phyloP scores from a whole-genome alignment of 2,329 filamentous ascomycete genomes.

The Trichoderma sp. region DNA sequence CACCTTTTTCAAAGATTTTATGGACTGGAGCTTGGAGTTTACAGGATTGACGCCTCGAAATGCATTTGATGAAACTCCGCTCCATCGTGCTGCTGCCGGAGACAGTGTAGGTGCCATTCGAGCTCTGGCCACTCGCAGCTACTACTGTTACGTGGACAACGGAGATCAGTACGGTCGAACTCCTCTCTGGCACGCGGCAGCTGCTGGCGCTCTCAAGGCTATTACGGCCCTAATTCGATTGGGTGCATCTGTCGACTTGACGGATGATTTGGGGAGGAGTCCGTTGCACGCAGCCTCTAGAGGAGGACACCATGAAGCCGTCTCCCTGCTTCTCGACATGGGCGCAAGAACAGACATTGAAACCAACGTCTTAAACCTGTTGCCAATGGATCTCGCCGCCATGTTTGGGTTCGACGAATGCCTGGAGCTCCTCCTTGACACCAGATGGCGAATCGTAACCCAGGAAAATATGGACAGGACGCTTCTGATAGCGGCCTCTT shows the following conservation, averaged over 20 bases:
- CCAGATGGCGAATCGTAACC: neutral
- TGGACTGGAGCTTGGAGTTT: neutral
- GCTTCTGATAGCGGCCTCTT: constrained; percentile 5
- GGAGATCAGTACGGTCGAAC: constrained; percentile 11
- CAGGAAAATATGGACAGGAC: neutral
- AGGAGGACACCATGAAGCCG: constrained; percentile 10
- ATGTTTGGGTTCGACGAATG: constrained; percentile 16
- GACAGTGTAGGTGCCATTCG: neutral
- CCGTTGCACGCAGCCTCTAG: constrained; percentile 15
- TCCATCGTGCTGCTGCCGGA: constrained; percentile 10
- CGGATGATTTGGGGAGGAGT: constrained; percentile 14
- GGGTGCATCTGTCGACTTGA: neutral
- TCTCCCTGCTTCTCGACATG: neutral
- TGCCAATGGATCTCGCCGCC: constrained; percentile 18
- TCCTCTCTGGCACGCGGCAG: constrained; percentile 16
- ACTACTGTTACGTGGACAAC: neutral
- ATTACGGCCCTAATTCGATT: neutral
- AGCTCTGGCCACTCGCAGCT: neutral
- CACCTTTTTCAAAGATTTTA: neutral
- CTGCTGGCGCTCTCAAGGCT: neutral
- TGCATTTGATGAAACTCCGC: constrained; percentile 16
- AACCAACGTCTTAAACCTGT: neutral
- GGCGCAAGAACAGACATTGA: neutral
- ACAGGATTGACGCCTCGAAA: neutral
- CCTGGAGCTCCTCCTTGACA: neutral